phyloP scores from a whole-genome alignment of 2,329 filamentous ascomycete species.

The Sclerotinia spermophila region DNA sequence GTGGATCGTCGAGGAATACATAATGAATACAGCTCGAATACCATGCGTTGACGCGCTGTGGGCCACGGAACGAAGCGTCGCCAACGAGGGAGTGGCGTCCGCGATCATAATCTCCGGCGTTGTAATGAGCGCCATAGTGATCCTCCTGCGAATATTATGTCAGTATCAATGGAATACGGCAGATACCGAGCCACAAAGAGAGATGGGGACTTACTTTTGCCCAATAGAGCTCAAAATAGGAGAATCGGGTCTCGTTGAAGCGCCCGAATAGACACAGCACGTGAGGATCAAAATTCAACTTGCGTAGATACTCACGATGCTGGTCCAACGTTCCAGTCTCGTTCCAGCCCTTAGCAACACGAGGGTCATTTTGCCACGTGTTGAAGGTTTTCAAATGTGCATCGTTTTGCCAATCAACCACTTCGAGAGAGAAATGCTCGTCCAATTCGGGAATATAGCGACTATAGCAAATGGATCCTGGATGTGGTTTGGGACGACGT shows the following conservation, averaged over 20 bases:
- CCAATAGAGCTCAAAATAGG: constrained; percentile 82
- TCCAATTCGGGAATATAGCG: constrained; percentile 72
- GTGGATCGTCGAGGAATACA: constrained; percentile 57
- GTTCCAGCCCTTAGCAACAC: constrained; percentile 77
- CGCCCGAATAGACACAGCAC: constrained; percentile 65
- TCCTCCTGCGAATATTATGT: constrained; percentile 46
- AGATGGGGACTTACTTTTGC: constrained; percentile 48
- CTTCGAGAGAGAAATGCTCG: constrained; percentile 75
- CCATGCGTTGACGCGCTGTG: constrained; percentile 59
- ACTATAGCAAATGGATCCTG: constrained; percentile 70
- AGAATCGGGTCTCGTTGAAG: constrained; percentile 68
- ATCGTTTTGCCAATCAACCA: constrained; percentile 61
- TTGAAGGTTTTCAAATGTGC: constrained; percentile 70
- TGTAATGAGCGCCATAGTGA: constrained; percentile 56
- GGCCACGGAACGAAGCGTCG: constrained; percentile 54
- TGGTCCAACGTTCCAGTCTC: constrained; percentile 72
- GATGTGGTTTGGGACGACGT: constrained; percentile 66
- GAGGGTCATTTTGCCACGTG: constrained; percentile 79
- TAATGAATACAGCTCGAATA: constrained; percentile 62
- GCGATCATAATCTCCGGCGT: constrained; percentile 53
- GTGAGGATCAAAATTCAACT: constrained; percentile 68
- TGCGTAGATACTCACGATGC: constrained; percentile 64
- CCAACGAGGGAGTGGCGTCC: constrained; percentile 59
- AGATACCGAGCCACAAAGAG: not conserved
- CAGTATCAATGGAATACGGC: not conserved